A percentile compares a stretch with the other conserved stretches of the same genome.
Evolutionary conservation across 2,329 filamentous ascomycete genomes (phyloP).

Genomic region (Pseudocercospora eumusae): DNA sequence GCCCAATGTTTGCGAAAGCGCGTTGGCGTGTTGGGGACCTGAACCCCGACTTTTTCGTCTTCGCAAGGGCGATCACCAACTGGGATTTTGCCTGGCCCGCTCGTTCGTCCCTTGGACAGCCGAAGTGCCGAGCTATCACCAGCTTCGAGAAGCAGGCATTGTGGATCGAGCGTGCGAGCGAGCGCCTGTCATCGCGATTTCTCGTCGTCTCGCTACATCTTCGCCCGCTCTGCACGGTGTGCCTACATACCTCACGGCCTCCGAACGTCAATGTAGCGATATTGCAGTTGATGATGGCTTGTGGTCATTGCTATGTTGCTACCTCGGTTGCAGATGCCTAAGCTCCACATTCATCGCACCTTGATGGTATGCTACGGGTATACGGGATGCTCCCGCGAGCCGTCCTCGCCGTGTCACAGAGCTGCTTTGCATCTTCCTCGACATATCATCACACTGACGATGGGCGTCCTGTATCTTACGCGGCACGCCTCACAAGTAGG

Average conservation of each 20-base stretch:
- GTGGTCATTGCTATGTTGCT: background rate
- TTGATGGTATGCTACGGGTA: constrained; percentile 6
- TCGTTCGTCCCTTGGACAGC: constrained; percentile 13
- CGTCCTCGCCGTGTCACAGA: constrained; percentile 15
- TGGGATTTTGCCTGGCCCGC: constrained; percentile 19
- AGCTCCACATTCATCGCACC: constrained; percentile 8
- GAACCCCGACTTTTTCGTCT: constrained; percentile 18
- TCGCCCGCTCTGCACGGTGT: constrained; percentile 21
- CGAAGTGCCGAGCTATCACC: constrained; percentile 25
- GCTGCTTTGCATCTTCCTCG: background rate
- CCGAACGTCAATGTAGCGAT: constrained; percentile 14
- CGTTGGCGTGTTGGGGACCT: constrained; percentile 26
- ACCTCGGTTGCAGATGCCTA: constrained; percentile 11
- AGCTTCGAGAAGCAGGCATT: constrained; percentile 22
- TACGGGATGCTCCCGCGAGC: constrained; percentile 22
- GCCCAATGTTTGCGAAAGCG: constrained; percentile 6
- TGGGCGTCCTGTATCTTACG: constrained; percentile 1
- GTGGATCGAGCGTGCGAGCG: constrained; percentile 19
- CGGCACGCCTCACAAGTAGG: constrained; percentile 1
- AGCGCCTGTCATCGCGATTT: constrained; percentile 11
- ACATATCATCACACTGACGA: background rate
- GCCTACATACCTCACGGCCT: constrained; percentile 7
- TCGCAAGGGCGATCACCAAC: constrained; percentile 21
- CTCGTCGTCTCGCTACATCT: constrained; percentile 24
- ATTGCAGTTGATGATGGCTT: constrained; percentile 11